These are phyloP conservation scores for Ceratobasidium sp. DNA, from an alignment of 1,284 basidiomycete species.

Conservation along the genomic window DNA sequence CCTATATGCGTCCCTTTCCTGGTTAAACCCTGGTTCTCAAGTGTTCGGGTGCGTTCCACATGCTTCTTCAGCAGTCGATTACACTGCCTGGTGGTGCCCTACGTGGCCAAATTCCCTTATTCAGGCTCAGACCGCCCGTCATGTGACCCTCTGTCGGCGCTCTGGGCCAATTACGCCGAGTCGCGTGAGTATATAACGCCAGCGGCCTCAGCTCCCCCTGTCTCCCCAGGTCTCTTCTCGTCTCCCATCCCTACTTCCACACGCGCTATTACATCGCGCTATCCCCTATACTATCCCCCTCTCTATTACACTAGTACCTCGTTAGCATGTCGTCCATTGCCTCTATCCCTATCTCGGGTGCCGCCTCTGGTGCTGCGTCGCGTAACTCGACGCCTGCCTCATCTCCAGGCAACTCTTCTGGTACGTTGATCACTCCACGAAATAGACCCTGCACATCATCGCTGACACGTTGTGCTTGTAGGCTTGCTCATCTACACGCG, in stretches of 20 bases:
- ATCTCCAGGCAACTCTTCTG: conserved; percentile 1
- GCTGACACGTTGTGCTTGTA: conserved; percentile 12
- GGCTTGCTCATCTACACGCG: conserved; percentile 32
- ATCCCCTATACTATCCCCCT: background rate
- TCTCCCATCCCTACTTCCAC: conserved; percentile 1
- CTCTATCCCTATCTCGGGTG: conserved; percentile 33
- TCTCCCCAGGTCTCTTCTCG: conserved; percentile 18
- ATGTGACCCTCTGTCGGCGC: conserved; percentile 26
- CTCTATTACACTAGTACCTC: conserved; percentile 16
- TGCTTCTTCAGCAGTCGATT: conserved; percentile 11
- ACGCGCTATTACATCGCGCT: background rate
- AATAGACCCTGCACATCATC: background rate
- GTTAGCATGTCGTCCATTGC: conserved; percentile 16
- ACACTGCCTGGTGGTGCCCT: conserved; percentile 18
- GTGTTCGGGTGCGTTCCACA: conserved; percentile 23
- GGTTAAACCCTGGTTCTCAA: background rate
- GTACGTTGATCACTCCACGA: background rate
- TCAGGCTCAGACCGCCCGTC: conserved; percentile 23
- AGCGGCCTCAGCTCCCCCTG: conserved; percentile 7
- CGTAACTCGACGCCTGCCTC: conserved; percentile 24
- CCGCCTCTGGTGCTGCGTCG: conserved; percentile 6
- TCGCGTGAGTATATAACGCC: conserved; percentile 31
- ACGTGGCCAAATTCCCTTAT: conserved; percentile 36
- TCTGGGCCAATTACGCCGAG: background rate
- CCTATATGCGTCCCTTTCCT: background rate